These are phyloP conservation scores for Bipolaris zeicola DNA, from an alignment of 2,329 filamentous ascomycete species.

Conservation along the genomic window DNA sequence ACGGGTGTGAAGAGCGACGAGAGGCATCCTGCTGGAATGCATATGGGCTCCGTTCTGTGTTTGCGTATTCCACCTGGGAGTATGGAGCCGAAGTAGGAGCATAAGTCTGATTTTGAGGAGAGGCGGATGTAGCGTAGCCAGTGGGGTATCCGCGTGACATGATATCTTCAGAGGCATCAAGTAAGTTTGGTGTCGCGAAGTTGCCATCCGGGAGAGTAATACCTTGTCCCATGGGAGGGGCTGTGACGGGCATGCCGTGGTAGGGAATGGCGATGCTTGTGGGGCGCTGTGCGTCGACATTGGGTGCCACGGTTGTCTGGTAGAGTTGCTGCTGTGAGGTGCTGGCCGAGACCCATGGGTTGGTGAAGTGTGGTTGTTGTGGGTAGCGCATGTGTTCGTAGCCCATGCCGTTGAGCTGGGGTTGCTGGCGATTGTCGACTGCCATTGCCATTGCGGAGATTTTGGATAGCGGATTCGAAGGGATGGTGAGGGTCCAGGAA, in stretches of 20 bases:
- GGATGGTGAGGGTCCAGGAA: constrained; percentile 14
- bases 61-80: constrained; percentile 75
- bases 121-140: constrained; percentile 71
- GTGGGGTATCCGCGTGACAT: constrained; percentile 72
- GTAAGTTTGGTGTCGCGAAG: constrained; percentile 69
- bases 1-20: constrained; percentile 84
- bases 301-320: constrained; percentile 68
- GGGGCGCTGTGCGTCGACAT: constrained; percentile 58
- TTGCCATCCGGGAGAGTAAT: constrained; percentile 68
- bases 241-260: constrained; percentile 74
- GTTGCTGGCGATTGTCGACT: constrained; percentile 82
- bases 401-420: constrained; percentile 69
- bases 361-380: constrained; percentile 75
- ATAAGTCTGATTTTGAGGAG: constrained; percentile 71
- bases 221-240: constrained; percentile 71
- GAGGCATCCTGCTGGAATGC: constrained; percentile 61
- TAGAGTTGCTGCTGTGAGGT: constrained; percentile 65
- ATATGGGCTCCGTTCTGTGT: constrained; percentile 58
- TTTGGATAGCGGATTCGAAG: constrained; percentile 6
- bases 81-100: constrained; percentile 72
- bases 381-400: constrained; percentile 81
- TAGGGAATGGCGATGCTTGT: constrained; percentile 72
- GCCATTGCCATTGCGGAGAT: constrained; percentile 81
- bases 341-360: constrained; percentile 76
- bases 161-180: constrained; percentile 76